Percentiles rank a stretch among this genome's conserved stretches.
Evolutionary conservation across 1,139 yeast genomes (phyloP).

Genomic region (Kodamaea ohmeri): DNA sequence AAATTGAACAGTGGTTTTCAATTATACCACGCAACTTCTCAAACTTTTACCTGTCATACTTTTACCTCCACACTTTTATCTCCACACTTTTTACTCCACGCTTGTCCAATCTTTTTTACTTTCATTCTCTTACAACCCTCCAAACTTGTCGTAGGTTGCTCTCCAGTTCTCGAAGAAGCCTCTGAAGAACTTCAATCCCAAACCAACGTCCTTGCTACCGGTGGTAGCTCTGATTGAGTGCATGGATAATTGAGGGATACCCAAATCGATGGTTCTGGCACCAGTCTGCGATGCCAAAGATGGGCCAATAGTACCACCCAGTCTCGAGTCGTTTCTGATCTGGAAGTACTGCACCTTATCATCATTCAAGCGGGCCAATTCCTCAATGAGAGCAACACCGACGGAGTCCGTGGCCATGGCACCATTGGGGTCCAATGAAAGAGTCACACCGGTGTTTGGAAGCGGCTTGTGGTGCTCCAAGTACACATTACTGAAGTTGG

Average conservation of each 20-base stretch:
- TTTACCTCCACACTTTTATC: too few relatives aligned
- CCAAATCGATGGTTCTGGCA: slow-evolving; percentile 72
- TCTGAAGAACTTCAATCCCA: slow-evolving; percentile 62
- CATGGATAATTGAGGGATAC: slow-evolving; percentile 78
- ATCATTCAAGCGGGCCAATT: slow-evolving; percentile 58
- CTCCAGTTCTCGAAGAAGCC: slow-evolving; percentile 65
- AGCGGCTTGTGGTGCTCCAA: slow-evolving; percentile 72
- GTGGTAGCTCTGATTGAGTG: slow-evolving; percentile 77
- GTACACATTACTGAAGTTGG: slow-evolving; percentile 60
- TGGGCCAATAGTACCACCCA: slow-evolving; percentile 85
- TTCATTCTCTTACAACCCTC: slow-evolving; percentile 28
- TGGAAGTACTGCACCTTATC: slow-evolving; percentile 68
- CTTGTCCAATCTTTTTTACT: too few relatives aligned
- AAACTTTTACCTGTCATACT: too few relatives aligned
- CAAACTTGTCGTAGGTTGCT: slow-evolving; percentile 42
- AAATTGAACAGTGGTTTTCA: too few relatives aligned
- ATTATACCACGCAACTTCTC: too few relatives aligned
- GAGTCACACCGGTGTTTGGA: slow-evolving; percentile 71
- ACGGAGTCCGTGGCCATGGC: slow-evolving; percentile 80
- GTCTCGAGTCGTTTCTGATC: slow-evolving; percentile 66
- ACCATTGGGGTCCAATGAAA: slow-evolving; percentile 73
- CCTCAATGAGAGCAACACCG: slow-evolving; percentile 63
- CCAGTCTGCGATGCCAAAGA: slow-evolving; percentile 63
- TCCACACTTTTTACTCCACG: too few relatives aligned
- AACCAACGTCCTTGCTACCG: slow-evolving; percentile 67